Percentiles rank a stretch among this genome's conserved stretches.
These are phyloP conservation scores for Tagetes patula DNA, from an alignment of 129 eudicot species.

Conservation along the genomic window DNA sequence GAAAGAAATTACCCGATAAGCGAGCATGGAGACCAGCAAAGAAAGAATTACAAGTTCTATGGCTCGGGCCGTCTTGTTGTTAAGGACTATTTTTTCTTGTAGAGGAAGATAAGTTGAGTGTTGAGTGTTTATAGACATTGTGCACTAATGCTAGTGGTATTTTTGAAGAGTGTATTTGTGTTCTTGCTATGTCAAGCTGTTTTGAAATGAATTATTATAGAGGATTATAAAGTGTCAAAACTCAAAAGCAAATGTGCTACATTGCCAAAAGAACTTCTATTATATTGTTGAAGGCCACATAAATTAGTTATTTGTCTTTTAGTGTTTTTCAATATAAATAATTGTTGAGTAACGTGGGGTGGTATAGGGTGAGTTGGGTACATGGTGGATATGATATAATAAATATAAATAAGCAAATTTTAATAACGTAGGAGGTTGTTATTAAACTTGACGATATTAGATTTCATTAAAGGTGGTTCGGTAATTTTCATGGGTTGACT, in stretches of 20 bases:
- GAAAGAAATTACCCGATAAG: slow-evolving; percentile 40
- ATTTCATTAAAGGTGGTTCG: no score
- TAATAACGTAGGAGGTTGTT: no score
- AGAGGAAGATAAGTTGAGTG: slow-evolving; percentile 30
- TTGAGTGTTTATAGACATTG: slow-evolving; percentile 24
- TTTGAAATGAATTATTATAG: not conserved
- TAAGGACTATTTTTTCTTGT: slow-evolving; percentile 31
- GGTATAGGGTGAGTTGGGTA: no score
- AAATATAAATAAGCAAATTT: no score
- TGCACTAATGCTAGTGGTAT: not conserved
- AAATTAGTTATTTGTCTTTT: no score
- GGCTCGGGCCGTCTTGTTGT: slow-evolving; percentile 36
- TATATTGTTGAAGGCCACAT: no score
- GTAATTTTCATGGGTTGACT: no score
- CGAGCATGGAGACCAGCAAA: slow-evolving; percentile 45
- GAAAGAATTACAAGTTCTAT: slow-evolving; percentile 48
- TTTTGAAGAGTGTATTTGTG: not conserved
- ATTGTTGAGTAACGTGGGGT: no score
- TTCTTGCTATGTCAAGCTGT: not conserved
- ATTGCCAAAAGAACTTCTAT: not conserved
- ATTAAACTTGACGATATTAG: no score
- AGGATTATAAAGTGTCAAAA: not conserved
- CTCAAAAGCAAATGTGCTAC: no score
- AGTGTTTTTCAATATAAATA: no score
- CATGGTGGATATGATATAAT: no score